Conservation (phyloP, 1,284 basidiomycete species). For the Pyrrhoderma lamaoense region DNA sequence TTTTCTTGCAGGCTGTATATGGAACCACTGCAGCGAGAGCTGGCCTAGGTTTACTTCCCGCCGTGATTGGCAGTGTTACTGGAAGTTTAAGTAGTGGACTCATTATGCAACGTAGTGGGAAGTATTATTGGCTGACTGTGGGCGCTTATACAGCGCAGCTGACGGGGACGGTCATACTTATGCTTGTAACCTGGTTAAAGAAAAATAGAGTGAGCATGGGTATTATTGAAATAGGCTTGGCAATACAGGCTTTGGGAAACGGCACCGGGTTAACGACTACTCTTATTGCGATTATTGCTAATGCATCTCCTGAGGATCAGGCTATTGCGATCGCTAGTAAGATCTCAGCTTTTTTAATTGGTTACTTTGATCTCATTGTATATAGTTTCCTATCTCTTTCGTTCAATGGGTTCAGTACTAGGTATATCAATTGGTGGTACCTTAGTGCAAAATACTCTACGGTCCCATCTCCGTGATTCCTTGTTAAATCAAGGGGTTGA, state of each 20-base stretch:
- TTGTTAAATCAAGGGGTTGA: constrained; percentile 33
- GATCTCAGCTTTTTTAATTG: constrained; percentile 10
- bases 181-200: constrained; percentile 21
- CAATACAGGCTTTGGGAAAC: constrained; percentile 38
- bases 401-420: constrained; percentile 52
- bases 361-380: neutral
- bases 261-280: constrained; percentile 48
- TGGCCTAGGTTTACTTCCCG: constrained; percentile 44
- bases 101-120: constrained; percentile 50
- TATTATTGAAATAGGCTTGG: constrained; percentile 24
- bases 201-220: neutral
- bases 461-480: constrained; percentile 34
- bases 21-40: constrained; percentile 39
- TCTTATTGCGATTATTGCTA: constrained; percentile 52
- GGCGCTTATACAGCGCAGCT: constrained; percentile 33
- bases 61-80: constrained; percentile 37
- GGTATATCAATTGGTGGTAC: constrained; percentile 50
- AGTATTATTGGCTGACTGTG: constrained; percentile 47
- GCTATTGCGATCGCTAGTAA: constrained; percentile 56
- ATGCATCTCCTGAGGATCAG: constrained; percentile 52
- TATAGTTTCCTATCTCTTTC: constrained; percentile 56
- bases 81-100: constrained; percentile 48
- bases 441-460: constrained; percentile 43
- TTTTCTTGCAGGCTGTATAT: constrained; percentile 52
- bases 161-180: constrained; percentile 33